Percentiles rank a stretch among this genome's conserved stretches.
Conservation (phyloP, 768 basidiomycete genomes). For the Pleurotus giganteus region DNA sequence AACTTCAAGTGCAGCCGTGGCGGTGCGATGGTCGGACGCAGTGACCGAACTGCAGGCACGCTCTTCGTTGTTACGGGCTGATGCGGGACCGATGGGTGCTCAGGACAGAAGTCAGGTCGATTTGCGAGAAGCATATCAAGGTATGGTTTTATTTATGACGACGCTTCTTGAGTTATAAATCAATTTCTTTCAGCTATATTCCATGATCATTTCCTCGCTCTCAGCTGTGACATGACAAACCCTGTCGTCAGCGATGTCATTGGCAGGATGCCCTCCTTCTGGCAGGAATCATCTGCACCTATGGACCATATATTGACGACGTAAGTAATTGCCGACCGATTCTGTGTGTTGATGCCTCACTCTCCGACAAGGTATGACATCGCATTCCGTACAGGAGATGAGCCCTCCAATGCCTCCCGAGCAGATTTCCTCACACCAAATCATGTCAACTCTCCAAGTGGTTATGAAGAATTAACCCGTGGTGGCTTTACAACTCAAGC, state of each 20-base stretch:
- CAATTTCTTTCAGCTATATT: constrained; percentile 32
- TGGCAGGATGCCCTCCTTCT: constrained; percentile 53
- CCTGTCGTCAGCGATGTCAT: constrained; percentile 44
- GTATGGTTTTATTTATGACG: constrained; percentile 33
- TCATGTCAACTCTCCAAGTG: constrained; percentile 47
- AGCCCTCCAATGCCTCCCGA: constrained; percentile 38
- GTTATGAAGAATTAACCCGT: constrained; percentile 49
- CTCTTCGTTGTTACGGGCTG: constrained; percentile 23
- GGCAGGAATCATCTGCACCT: constrained; percentile 48
- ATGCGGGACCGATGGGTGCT: constrained; percentile 42
- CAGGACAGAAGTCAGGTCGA: constrained; percentile 47
- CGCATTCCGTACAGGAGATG: constrained; percentile 50
- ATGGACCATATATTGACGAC: constrained; percentile 58
- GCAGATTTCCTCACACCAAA: constrained; percentile 60
- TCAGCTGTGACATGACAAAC: constrained; percentile 31
- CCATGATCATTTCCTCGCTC: constrained; percentile 20
- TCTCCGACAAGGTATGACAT: constrained; percentile 54
- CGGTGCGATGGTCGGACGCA: constrained; percentile 37
- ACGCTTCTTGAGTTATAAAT: neutral
- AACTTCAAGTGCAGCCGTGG: constrained; percentile 13
- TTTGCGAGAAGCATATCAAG: constrained; percentile 50
- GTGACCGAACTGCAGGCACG: constrained; percentile 34
- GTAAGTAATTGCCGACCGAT: constrained; percentile 33
- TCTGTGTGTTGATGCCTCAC: neutral
- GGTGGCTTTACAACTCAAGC: constrained; percentile 41